These are phyloP conservation scores for Scorias spongiosa DNA, from an alignment of 2,329 filamentous ascomycete species.

Conservation along the genomic window DNA sequence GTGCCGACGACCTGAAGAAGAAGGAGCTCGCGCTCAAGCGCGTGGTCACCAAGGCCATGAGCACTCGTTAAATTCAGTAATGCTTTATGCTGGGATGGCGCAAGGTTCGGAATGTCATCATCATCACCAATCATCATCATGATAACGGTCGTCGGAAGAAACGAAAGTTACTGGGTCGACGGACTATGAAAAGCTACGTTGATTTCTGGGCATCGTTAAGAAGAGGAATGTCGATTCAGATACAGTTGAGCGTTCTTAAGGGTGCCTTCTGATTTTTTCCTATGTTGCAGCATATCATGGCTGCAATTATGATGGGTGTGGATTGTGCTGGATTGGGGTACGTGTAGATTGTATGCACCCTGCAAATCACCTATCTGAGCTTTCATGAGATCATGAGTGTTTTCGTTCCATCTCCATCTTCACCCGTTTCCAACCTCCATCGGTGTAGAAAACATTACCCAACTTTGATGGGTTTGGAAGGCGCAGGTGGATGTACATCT, in stretches of 20 bases:
- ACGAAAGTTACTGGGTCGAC: neutral
- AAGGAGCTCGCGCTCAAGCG: constrained; percentile 98
- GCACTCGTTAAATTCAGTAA: neutral
- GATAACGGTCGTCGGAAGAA: neutral
- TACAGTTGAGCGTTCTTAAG: too few species aligned
- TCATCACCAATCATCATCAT: neutral
- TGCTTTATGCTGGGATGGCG: neutral
- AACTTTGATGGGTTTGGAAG: too few species aligned
- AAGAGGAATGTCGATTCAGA: too few species aligned
- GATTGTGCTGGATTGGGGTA: neutral
- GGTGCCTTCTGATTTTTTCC: neutral
- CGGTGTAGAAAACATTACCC: too few species aligned
- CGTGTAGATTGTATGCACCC: neutral
- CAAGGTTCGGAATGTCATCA: neutral
- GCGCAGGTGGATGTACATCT: too few species aligned
- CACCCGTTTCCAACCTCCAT: too few species aligned
- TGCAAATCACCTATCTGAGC: too few species aligned
- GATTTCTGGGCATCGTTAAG: neutral
- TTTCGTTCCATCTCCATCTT: too few species aligned
- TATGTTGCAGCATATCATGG: neutral
- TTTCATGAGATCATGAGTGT: too few species aligned
- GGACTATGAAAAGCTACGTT: neutral
- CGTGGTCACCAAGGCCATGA: constrained; percentile 72
- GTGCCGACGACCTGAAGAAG: constrained; percentile 95
- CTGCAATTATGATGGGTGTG: too few species aligned